Evolutionary conservation across 169 alveolate genomes (phyloP), one percentile per base, ranked within the genome.

Genomic region (Plasmodium ovale): DNA sequence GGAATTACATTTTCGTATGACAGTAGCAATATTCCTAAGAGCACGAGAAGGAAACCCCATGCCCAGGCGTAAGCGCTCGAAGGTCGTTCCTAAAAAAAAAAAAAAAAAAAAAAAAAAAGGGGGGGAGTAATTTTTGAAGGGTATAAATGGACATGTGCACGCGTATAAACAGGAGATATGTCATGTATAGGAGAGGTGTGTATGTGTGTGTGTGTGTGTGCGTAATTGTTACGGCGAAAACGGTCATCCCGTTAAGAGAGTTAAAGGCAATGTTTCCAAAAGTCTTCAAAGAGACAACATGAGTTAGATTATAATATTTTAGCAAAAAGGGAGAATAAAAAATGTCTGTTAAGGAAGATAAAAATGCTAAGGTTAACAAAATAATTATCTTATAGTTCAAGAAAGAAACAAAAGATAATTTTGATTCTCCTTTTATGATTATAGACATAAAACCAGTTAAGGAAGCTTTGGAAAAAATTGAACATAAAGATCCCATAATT

Each of bases 1-100:
- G 72, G 70, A n/a, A 72, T 72, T 44, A 56, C 71, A 33, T 54
- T 72, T 72, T 72, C 35, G 64, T 54, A 72, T 14, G 72, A 54
- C 12, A 72, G 33, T 16, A 72, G 37, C 5, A 72, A 9, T 0
- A 72, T 72, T 14, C 87, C 87, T 7, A 72, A 44, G 54, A 72
- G 72, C 27, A 54, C 67, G 6, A 72, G 70, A 44, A 54, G 19
- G 37, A 72, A 72, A n/a, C 72, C 87, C 0, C 12, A 72, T 14
- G 60, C 39, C 87, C 87, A 72, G 16, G 49, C 23, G 47, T 56
- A 72, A 10, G 21, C 35, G 9, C 87, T 31, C 6, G 72, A 54
- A 19, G 72, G 72, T 54, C 87, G 16, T 56, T 72, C 87, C 72
- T 56, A 39, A 27, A 10, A 64, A 29, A 47, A 47, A 56, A 72